A percentile compares a stretch with the other conserved stretches of the same genome.
phyloP scores from a whole-genome alignment of 1,284 basidiomycete genomes.

The Rhodotorula sp. region DNA sequence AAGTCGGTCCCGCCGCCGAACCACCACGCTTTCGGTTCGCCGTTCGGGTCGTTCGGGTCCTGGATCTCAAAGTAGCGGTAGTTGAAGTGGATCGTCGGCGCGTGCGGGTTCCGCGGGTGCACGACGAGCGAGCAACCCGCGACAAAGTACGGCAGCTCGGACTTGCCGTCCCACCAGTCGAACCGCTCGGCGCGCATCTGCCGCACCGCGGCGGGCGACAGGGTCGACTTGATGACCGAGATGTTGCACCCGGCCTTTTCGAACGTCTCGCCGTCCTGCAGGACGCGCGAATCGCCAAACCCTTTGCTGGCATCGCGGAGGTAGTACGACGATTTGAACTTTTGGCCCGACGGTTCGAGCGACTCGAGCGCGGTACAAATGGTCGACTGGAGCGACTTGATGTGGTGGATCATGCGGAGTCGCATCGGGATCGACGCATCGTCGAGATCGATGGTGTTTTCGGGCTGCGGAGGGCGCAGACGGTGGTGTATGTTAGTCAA shows the following conservation, averaged over 20 bases:
- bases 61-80: conserved; percentile 89
- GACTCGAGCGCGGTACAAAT: conserved; percentile 78
- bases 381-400: conserved; percentile 73
- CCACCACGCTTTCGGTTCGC: conserved; percentile 77
- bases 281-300: conserved; percentile 78
- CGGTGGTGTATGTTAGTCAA: not conserved
- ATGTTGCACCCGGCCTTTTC: conserved; percentile 98
- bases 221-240: conserved; percentile 81
- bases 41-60: conserved; percentile 40
- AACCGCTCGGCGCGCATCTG: conserved; percentile 95
- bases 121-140: conserved; percentile 89
- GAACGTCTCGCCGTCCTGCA: conserved; percentile 70
- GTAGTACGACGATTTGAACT: conserved; percentile 57
- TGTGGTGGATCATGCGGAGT: conserved; percentile 73
- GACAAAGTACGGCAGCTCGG: conserved; percentile 84
- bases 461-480: not conserved
- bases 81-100: conserved; percentile 75
- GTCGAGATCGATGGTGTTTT: conserved; percentile 38
- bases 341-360: conserved; percentile 61
- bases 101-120: conserved; percentile 82
- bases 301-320: conserved; percentile 76
- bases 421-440: conserved; percentile 62
- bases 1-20: conserved; percentile 97
- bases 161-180: conserved; percentile 57
- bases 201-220: conserved; percentile 82